Conservation (phyloP, 1,284 basidiomycete genomes). For the Sporisorium graminicola region DNA sequence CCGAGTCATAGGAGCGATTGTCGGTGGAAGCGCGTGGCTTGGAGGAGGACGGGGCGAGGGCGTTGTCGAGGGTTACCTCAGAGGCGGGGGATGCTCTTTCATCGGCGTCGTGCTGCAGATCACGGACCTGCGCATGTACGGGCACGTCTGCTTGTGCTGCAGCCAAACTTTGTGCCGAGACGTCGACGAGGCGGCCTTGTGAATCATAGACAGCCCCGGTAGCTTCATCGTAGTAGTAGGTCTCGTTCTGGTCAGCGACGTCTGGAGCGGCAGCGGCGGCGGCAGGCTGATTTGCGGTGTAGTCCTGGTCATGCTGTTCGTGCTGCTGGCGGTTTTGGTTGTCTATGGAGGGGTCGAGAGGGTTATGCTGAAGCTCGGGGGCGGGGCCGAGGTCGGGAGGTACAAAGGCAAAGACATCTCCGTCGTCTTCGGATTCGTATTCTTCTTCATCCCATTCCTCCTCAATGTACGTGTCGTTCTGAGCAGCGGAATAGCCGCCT, state of each 20-base stretch:
- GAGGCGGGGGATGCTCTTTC: conserved; percentile 15
- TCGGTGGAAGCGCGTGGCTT: conserved; percentile 33
- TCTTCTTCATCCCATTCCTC: conserved; percentile 60
- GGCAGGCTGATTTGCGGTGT: conserved; percentile 10
- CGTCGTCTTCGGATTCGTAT: conserved; percentile 64
- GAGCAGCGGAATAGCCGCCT: conserved; percentile 17
- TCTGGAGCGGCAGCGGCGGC: conserved; percentile 1
- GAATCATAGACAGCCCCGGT: conserved; percentile 65
- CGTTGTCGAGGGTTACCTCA: conserved; percentile 30
- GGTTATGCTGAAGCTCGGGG: conserved; percentile 45
- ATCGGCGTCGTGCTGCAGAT: conserved; percentile 12
- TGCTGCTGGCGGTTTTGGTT: conserved; percentile 39
- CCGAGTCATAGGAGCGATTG: conserved; percentile 47
- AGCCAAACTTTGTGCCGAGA: conserved; percentile 34
- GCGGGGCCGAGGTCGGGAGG: conserved; percentile 57
- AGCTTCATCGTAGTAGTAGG: conserved; percentile 63
- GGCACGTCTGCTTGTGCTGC: conserved; percentile 1
- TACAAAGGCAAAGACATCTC: conserved; percentile 67
- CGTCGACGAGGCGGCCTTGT: conserved; percentile 57
- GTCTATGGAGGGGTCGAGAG: conserved; percentile 51
- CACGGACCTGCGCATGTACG: conserved; percentile 7
- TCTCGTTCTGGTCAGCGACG: conserved; percentile 40
- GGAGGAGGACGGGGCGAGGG: conserved; percentile 4
- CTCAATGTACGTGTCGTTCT: conserved; percentile 27
- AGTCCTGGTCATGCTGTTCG: background rate